Percentiles rank a stretch among this genome's conserved stretches.
These are phyloP conservation scores for Aspergillus intermedius DNA, from an alignment of 2,329 filamentous ascomycete genomes.

Conservation along the genomic window DNA sequence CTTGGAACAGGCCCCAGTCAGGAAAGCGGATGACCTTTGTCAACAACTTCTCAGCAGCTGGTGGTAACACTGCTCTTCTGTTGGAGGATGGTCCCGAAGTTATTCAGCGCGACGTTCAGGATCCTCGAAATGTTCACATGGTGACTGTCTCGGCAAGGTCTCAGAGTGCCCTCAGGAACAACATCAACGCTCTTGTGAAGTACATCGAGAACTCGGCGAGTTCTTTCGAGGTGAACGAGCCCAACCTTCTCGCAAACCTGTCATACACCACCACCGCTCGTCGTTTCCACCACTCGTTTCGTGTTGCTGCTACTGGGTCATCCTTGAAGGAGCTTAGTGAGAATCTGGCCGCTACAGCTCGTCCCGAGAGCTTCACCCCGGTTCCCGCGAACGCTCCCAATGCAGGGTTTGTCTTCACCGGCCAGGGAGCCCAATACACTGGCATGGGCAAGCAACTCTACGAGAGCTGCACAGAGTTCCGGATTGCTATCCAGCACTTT, in stretches of 20 bases:
- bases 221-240: constrained; percentile 11
- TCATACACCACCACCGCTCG: constrained; percentile 61
- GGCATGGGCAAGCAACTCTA: constrained; percentile 33
- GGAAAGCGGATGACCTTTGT: constrained; percentile 39
- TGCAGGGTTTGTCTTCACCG: constrained; percentile 33
- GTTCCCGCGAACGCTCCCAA: constrained; percentile 23
- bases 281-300: constrained; percentile 35
- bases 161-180: constrained; percentile 39
- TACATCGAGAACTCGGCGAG: constrained; percentile 47
- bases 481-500: constrained; percentile 24
- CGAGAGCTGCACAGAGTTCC: constrained; percentile 25
- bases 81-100: constrained; percentile 53
- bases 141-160: constrained; percentile 53
- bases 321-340: constrained; percentile 23
- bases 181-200: constrained; percentile 47
- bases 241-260: constrained; percentile 47
- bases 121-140: constrained; percentile 51
- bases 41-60: constrained; percentile 65
- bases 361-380: constrained; percentile 19
- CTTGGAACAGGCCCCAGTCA: constrained; percentile 22
- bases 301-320: constrained; percentile 26
- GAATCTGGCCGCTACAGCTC: constrained; percentile 17
- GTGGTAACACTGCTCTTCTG: constrained; percentile 61
- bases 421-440: constrained; percentile 34
- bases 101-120: constrained; percentile 22